Base-by-base conservation (phyloP, 768 basidiomycete genomes). In the Hemileccinum rubropunctum region DNA sequence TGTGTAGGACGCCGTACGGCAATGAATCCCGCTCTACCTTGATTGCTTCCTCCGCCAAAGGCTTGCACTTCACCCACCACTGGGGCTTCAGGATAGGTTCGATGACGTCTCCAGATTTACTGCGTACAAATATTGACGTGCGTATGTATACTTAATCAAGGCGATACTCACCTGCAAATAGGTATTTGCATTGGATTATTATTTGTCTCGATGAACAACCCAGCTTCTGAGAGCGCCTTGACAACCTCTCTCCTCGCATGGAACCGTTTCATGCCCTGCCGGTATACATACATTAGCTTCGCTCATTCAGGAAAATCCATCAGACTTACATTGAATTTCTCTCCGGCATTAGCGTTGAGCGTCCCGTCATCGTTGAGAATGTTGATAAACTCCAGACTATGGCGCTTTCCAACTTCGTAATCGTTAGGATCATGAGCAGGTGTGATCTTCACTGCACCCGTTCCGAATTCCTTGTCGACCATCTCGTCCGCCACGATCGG, bases 181-280 rank as follows among this genome's bases (percentile, higher is more conserved):
- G 95, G 95, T 36, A 99, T 91, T 60, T 86, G 86, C 97, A 99
- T 98, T 9, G 94, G 85, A 71, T 99, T 98, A 60, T 98, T 91
- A 69, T 93, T 95, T 13, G 86, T 85, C 67, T 95, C 95, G 35
- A 98, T 73, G 63, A 82, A 98, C 4, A 97, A 70, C 1, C 91
- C 95, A 18, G 80, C 74, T 48, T 91, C 89, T 69, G 94, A 88
- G 52, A 98, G 72, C 15, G 78, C 83, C 67, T 93, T 81, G 40
- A 98, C 79, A 39, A 98, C 86, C 44, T 80, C 86, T 39, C 81
- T 83, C 54, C 97, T 76, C 14, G 87, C 92, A 65, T 97, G 93
- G 82, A 98, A 98, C 38, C 97, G 83, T 69, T 95, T 95, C 88
- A 97, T 91, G n/a, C 95, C 94, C 86, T 88, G 54, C 37, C 4